Evolutionary conservation across 305 asterid species (phyloP), one percentile per base, ranked within the genome.

Genomic region (Fraxinus floribunda): DNA sequence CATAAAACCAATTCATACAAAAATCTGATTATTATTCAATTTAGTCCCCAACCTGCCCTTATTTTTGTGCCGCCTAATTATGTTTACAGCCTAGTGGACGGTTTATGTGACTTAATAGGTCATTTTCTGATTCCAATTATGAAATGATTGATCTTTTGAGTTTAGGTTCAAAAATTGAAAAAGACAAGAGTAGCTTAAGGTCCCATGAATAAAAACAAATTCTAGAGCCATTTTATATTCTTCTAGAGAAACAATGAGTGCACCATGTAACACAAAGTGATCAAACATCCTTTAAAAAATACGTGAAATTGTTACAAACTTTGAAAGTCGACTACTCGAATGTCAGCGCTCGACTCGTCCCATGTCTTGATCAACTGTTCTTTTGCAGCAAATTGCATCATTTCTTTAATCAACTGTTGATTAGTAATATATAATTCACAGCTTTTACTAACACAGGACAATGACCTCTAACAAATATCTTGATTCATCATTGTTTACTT

Each of bases 401-500:
- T 64, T 64, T 64, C 68, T 57, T 62, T 62, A 68, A 29, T 68
- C 22, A 68, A 68, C 39, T 68, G 36, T 68, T 70, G 64, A 76
- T 36, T 20, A 71, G 26, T 72, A 26, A 36, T 55, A 29, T 62
- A 29, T 52, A 77, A 83, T 82, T 76, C 62, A 79, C 80, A 84
- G 73, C 10, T 88, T 83, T 80, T 2, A 73, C 71, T 81, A 77
- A 35, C 55, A 71, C 75, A 49, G 84, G 85, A 86, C 2, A 79
- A 52, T 60, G 88, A 84, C 86, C 44, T 75, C 55, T 71, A 29
- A 55, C 73, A 71, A 34, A 64, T 79, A 80, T 52, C 68, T 78
- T 16, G 22, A 32, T 80, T 46, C 81, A 77, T 79, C 83, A 79
- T 24, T 76, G 35, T 68, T 79, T 32, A 22, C 34, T 35, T 34